Evolutionary conservation across 2,329 filamentous ascomycete genomes (phyloP).

Genomic region (Aspergillus alliaceus): DNA sequence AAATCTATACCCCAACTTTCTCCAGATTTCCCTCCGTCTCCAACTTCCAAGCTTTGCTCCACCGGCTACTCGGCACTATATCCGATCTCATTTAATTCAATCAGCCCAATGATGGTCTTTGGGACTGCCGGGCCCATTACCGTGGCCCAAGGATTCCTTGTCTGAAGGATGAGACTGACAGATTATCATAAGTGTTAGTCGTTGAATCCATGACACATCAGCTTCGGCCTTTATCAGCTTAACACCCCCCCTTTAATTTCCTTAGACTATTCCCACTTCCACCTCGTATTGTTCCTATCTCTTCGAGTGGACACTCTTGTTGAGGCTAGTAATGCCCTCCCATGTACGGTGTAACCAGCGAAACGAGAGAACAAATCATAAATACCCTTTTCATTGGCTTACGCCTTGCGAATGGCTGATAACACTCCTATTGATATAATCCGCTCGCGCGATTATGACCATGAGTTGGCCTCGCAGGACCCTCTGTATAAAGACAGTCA

Average conservation of each 20-base stretch:
- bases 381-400: neutral
- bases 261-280: neutral
- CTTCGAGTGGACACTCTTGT: neutral
- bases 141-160: conserved; percentile 11
- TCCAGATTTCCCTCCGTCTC: conserved; percentile 2
- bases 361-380: neutral
- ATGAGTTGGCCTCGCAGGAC: neutral
- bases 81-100: neutral
- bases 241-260: neutral
- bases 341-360: neutral
- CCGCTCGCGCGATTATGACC: conserved; percentile 19
- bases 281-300: neutral
- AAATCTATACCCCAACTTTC: conserved; percentile 1
- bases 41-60: conserved; percentile 7
- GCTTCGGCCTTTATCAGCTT: neutral
- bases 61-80: conserved; percentile 16
- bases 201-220: conserved; percentile 12
- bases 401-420: conserved; percentile 27
- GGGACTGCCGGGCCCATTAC: conserved; percentile 8
- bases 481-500: neutral
- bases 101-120: conserved; percentile 11
- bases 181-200: neutral
- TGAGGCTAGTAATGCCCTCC: neutral
- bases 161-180: neutral
- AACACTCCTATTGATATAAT: conserved; percentile 33